phyloP scores from a whole-genome alignment of 345 rosid species.

The Erysimum cheiranthoides region DNA sequence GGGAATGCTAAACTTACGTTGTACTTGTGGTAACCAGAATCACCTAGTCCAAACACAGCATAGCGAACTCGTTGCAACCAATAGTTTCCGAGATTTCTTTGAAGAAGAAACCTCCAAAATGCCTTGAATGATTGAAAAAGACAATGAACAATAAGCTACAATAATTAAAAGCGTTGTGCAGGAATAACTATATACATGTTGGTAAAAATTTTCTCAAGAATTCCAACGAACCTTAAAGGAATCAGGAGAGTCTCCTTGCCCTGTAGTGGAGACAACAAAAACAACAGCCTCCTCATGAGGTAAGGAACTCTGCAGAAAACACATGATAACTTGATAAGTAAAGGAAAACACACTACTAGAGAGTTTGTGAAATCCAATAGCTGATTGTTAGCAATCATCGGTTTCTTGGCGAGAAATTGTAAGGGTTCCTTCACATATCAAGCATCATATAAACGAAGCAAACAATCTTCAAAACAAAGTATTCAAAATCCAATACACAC shows the following conservation, averaged over 20 bases:
- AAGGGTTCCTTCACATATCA: neutral
- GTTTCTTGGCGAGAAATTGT: neutral
- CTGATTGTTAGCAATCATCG: neutral
- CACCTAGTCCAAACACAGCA: conserved; percentile 93
- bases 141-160: conserved; percentile 26
- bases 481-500: conserved; percentile 6
- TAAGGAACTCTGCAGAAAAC: conserved; percentile 60
- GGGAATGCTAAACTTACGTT: conserved; percentile 56
- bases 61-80: conserved; percentile 75
- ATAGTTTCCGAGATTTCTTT: conserved; percentile 58
- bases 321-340: conserved; percentile 1
- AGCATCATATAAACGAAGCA: conserved; percentile 4
- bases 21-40: conserved; percentile 90
- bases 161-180: neutral
- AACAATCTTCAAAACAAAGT: neutral
- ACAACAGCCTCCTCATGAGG: conserved; percentile 61
- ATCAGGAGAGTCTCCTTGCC: conserved; percentile 96
- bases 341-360: neutral
- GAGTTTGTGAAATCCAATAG: conserved; percentile 8
- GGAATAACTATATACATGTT: neutral
- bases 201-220: neutral
- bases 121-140: conserved; percentile 47
- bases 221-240: conserved; percentile 65
- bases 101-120: conserved; percentile 91
- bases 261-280: conserved; percentile 93